A percentile compares a stretch with the other conserved stretches of the same genome.
These are phyloP conservation scores for Boletus rubropictus DNA, from an alignment of 768 basidiomycete genomes.

Conservation along the genomic window DNA sequence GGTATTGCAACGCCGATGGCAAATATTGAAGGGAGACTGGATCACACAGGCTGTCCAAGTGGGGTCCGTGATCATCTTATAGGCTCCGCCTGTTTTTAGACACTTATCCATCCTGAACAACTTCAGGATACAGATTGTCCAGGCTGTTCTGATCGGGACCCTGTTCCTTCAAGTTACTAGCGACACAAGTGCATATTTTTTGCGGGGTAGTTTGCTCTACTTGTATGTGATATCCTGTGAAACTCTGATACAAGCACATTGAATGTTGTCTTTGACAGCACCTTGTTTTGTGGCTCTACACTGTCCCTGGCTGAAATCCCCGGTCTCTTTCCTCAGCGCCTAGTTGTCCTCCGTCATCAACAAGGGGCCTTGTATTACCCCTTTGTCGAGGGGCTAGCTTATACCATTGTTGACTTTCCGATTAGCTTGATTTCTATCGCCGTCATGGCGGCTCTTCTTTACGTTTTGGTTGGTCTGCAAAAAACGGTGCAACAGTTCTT, in stretches of 20 bases:
- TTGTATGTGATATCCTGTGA: slow-evolving; percentile 40
- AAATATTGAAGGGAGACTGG: slow-evolving; percentile 40
- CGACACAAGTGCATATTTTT: slow-evolving; percentile 33
- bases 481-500: slow-evolving; percentile 14
- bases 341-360: slow-evolving; percentile 39
- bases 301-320: slow-evolving; percentile 51
- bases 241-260: not conserved
- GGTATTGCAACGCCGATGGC: slow-evolving; percentile 41
- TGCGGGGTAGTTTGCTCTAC: slow-evolving; percentile 74
- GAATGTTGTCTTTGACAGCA: slow-evolving; percentile 31
- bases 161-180: slow-evolving; percentile 38
- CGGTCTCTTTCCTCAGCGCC: slow-evolving; percentile 39
- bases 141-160: slow-evolving; percentile 25
- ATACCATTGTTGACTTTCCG: slow-evolving; percentile 43
- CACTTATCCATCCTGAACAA: not conserved
- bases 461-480: slow-evolving; percentile 21
- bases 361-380: slow-evolving; percentile 45
- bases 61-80: slow-evolving; percentile 24
- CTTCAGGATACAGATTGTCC: slow-evolving; percentile 33
- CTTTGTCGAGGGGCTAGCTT: slow-evolving; percentile 40
- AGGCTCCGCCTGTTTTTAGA: not conserved
- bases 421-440: slow-evolving; percentile 26
- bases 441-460: slow-evolving; percentile 10
- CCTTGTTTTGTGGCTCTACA: slow-evolving; percentile 45
- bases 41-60: slow-evolving; percentile 32